phyloP scores from a whole-genome alignment of 73 alveolate genomes.

The Stentor roeselii region DNA sequence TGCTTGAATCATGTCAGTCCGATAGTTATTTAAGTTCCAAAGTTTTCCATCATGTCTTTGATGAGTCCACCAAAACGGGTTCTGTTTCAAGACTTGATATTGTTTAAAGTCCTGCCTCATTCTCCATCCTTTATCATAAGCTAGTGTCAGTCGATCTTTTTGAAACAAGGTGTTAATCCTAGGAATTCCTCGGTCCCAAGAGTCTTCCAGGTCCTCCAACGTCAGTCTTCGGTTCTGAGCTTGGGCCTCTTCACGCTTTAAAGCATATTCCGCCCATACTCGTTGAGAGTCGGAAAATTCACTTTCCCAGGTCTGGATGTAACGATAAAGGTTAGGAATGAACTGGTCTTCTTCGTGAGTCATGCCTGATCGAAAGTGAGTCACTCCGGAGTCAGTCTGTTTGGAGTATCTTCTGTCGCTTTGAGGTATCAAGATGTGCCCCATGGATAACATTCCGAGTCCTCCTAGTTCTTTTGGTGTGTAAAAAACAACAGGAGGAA shows the following conservation, averaged over 20 bases:
- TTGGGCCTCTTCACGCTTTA: constrained; percentile 98
- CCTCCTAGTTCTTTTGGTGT: constrained; percentile 79
- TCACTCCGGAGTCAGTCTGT: constrained; percentile 98
- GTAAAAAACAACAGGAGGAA: constrained; percentile 99
- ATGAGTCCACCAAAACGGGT: constrained; percentile 99
- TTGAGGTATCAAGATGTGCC: constrained; percentile 99
- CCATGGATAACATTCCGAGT: constrained; percentile 92
- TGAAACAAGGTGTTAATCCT: constrained; percentile 99
- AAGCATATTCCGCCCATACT: constrained; percentile 99
- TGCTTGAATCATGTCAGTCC: constrained; percentile 99
- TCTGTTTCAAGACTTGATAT: constrained; percentile 89
- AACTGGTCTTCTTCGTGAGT: constrained; percentile 99
- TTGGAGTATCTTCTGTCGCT: constrained; percentile 97
- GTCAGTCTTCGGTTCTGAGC: constrained; percentile 98
- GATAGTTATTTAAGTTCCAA: constrained; percentile 99
- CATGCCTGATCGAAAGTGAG: constrained; percentile 99
- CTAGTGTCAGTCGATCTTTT: constrained; percentile 99
- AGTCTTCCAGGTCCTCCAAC: constrained; percentile 98
- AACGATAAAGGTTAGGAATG: constrained; percentile 99
- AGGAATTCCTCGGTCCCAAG: constrained; percentile 99
- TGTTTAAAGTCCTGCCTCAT: constrained; percentile 99
- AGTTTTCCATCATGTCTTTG: constrained; percentile 99
- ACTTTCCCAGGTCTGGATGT: constrained; percentile 99
- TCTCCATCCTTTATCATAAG: constrained; percentile 99
- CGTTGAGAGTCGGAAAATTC: constrained; percentile 99